Evolutionary conservation across 2,329 filamentous ascomycete genomes (phyloP), one percentile per base, ranked within the genome.

Genomic region (Cytospora paraplurivora): DNA sequence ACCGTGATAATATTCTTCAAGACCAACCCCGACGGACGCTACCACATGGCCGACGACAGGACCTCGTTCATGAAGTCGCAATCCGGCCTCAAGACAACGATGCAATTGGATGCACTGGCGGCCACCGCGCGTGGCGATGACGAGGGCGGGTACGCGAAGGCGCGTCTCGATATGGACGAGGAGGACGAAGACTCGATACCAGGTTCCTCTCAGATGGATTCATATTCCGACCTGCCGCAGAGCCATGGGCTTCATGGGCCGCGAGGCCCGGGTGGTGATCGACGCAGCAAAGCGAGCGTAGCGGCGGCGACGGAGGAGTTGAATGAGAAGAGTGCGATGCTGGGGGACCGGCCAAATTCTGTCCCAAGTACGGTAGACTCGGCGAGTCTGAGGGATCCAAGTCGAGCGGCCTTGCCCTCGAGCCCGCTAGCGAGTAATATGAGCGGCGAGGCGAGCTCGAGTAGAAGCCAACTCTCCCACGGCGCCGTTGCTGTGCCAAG

Each of bases 51-150:
- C 63, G 92, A 96, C 72, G 92, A 96, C 77, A 88, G 92, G 71
- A 90, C 90, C 61, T 94, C 91, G 13, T 96, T 96, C 79, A 94
- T 95, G 85, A 95, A 95, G 79, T 94, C 91, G 33, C 89, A 92
- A 72, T 88, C 89, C 11, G 86, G 91, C 70, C 81, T 95, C 56
- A 85, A 75, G 17, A 76, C 76, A 35, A 90, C 88, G 15, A 93
- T 89, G 3, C 91, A 96, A 76, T 82, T 96, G 56, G 91, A 95
- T 74, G 92, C 92, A 3, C 81, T 95, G 59, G 92, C 90, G 68
- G 90, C 88, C 21, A 94, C 91, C 17, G 92, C 92, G 32, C 87
- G 91, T 70, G 91, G 91, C 64, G 90, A 93, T 70, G 88, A 88
- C 69, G 85, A 85, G 70, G 78, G 81, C 61, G 81, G 81, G 10